These are phyloP conservation scores for Talaromyces stipitatus DNA, from an alignment of 495 filamentous ascomycete genomes.

Conservation along the genomic window DNA sequence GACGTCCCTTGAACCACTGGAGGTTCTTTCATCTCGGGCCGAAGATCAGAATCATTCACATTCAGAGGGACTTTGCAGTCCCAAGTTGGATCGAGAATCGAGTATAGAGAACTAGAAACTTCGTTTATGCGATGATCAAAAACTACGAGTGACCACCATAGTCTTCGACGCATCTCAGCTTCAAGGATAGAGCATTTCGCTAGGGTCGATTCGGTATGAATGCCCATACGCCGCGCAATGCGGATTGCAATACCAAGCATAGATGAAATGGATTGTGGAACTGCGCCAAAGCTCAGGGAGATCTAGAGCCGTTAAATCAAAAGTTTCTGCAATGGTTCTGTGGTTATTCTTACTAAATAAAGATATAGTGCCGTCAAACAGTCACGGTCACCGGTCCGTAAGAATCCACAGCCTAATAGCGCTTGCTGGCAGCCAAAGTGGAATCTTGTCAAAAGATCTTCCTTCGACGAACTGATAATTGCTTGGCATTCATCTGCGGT, in stretches of 20 bases:
- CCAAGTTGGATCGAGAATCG: constrained; percentile 42
- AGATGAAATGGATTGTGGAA: constrained; percentile 46
- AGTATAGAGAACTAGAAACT: constrained; percentile 26
- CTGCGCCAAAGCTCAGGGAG: constrained; percentile 33
- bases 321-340: background rate
- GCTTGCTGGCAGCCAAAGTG: constrained; percentile 50
- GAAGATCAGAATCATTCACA: constrained; percentile 48
- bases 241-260: constrained; percentile 46
- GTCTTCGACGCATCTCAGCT: constrained; percentile 49
- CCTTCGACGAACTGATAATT: constrained; percentile 33
- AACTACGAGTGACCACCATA: constrained; percentile 51
- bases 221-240: constrained; percentile 46
- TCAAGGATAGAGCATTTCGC: constrained; percentile 33
- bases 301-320: constrained; percentile 32
- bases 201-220: constrained; percentile 36
- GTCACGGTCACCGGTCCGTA: constrained; percentile 42
- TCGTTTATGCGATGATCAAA: constrained; percentile 47
- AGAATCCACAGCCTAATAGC: constrained; percentile 35
- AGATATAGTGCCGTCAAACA: constrained; percentile 54
- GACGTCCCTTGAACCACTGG: constrained; percentile 25
- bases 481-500: constrained; percentile 28
- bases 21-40: constrained; percentile 37
- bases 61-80: constrained; percentile 48
- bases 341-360: constrained; percentile 42
- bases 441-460: constrained; percentile 37